These are phyloP conservation scores for Taphrina populina DNA, from an alignment of 1,139 yeast species.

Conservation along the genomic window DNA sequence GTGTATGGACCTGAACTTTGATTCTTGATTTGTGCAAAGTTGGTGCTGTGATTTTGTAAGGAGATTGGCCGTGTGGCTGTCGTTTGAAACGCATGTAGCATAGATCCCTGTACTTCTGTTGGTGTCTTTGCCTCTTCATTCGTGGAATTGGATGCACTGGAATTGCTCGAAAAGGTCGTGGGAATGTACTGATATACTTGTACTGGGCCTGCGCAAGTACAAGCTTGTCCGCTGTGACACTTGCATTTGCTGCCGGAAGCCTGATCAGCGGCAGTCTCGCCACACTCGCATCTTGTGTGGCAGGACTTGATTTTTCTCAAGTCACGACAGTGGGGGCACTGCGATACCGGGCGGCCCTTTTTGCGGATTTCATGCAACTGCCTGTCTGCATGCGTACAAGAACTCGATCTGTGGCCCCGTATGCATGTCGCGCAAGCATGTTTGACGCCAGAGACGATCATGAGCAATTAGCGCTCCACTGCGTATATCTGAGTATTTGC, in stretches of 20 bases:
- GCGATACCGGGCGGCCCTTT: slow-evolving; percentile 69
- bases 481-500: too few relatives aligned
- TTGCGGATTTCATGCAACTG: slow-evolving; percentile 83
- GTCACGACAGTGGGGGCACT: slow-evolving; percentile 39
- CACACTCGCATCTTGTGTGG: slow-evolving; percentile 75
- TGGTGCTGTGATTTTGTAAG: neutral
- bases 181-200: slow-evolving; percentile 27
- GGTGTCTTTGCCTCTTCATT: slow-evolving; percentile 13
- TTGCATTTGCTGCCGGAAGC: slow-evolving; percentile 5
- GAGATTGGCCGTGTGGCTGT: slow-evolving; percentile 1
- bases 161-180: neutral
- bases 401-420: slow-evolving; percentile 67
- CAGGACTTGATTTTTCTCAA: slow-evolving; percentile 26
- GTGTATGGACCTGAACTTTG: slow-evolving; percentile 12
- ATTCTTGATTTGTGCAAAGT: slow-evolving; percentile 1
- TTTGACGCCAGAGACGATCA: slow-evolving; percentile 29
- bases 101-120: neutral
- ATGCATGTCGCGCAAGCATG: slow-evolving; percentile 34
- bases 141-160: slow-evolving; percentile 7
- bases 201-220: slow-evolving; percentile 30
- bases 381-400: slow-evolving; percentile 76
- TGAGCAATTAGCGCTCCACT: too few relatives aligned
- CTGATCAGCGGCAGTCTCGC: slow-evolving; percentile 41
- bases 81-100: slow-evolving; percentile 16
- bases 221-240: slow-evolving; percentile 28